Evolutionary conservation across 352 stramenopile species (phyloP), one percentile per base, ranked within the genome.

Genomic region (Pythium biforme): DNA sequence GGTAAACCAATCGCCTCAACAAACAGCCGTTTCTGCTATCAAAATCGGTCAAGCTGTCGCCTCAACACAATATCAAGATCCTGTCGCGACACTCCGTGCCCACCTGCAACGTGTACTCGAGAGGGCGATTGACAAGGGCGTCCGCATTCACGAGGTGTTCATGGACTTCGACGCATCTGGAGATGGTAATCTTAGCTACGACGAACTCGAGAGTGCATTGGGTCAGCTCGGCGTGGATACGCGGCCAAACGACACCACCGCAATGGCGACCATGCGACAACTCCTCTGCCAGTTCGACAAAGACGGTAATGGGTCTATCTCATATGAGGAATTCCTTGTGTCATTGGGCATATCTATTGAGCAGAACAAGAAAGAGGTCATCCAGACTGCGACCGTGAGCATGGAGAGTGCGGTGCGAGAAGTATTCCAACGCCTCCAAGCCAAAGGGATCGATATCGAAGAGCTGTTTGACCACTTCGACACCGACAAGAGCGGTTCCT

Each of bases 321-420:
- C 87, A 11, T 89, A 95, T 58, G 57, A 70, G 1, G 90, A 97
- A 49, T 96, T 97, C 49, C 68, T 93, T 10, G 53, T 70, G 25
- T 81, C 74, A 2, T 50, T 93, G n/a, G 75, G 75, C 2, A 74
- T 88, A 15, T 69, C 71, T 1, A 7, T 84, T 8, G 66, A 80
- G 55, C 45, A 70, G 25, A 84, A 84, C 62, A 76, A 77, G 47
- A 50, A 68, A 15, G 77, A 89, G 34, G 68, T 79, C 17, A 55
- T 88, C 1, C 41, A 73, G 11, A 62, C 70, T 26, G 86, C 65
- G 0, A 59, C 72, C 1, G 68, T 86, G 17, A 73, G 88, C 50
- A 86, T 88, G 39, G 67, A 73, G 20, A 59, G 60, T 25, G 60
- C 67, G 7, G 58, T 89, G 17, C 61, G 64, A 2, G 70, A 81